These are phyloP conservation scores for Puccinia polysora DNA, from an alignment of 1,284 basidiomycete species.

Conservation along the genomic window DNA sequence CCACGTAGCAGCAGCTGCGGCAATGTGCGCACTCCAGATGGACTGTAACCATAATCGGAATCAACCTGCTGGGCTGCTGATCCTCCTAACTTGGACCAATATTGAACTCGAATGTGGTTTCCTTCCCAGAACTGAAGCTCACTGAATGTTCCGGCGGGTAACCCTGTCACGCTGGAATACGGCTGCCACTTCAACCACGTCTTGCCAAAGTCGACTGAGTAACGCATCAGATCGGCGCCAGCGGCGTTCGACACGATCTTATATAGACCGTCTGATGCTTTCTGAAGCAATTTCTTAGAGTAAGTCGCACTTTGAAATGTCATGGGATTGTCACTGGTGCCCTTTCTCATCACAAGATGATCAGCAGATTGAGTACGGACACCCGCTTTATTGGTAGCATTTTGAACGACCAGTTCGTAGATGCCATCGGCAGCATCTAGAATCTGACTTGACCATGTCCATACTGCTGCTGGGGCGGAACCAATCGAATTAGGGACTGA, in stretches of 20 bases:
- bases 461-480: slow-evolving; percentile 56
- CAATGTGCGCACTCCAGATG: slow-evolving; percentile 62
- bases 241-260: slow-evolving; percentile 69
- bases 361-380: slow-evolving; percentile 62
- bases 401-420: slow-evolving; percentile 65
- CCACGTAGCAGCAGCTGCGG: slow-evolving; percentile 80
- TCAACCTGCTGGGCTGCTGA: slow-evolving; percentile 68
- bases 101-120: slow-evolving; percentile 78
- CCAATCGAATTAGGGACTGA: slow-evolving; percentile 55
- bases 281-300: slow-evolving; percentile 62
- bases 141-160: slow-evolving; percentile 62
- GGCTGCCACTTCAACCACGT: slow-evolving; percentile 72
- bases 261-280: slow-evolving; percentile 61
- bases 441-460: slow-evolving; percentile 69
- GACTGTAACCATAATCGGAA: slow-evolving; percentile 65
- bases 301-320: slow-evolving; percentile 77
- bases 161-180: slow-evolving; percentile 68
- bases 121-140: slow-evolving; percentile 68
- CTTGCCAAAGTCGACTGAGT: slow-evolving; percentile 77
- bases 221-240: slow-evolving; percentile 81
- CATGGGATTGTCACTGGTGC: slow-evolving; percentile 67
- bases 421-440: slow-evolving; percentile 72
- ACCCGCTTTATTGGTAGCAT: slow-evolving; percentile 57
- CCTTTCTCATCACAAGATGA: slow-evolving; percentile 73
- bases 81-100: slow-evolving; percentile 67